Evolutionary conservation across 805 yeast genomes (phyloP), one percentile per base, ranked within the genome.

Genomic region (Kodamaea restingae): DNA sequence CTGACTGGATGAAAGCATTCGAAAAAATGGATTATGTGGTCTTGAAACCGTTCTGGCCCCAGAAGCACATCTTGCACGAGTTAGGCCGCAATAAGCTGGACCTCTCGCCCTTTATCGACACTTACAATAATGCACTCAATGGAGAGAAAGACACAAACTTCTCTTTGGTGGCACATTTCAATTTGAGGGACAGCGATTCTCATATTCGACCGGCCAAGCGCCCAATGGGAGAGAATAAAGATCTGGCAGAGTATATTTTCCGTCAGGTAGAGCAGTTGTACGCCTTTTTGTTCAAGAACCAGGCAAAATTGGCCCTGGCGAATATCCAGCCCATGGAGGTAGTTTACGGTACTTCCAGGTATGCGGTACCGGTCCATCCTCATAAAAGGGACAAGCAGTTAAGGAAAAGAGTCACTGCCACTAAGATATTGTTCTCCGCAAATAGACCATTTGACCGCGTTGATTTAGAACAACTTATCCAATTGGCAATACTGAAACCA

Each of bases 261-360:
- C 36, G 42, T 3, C 35, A 52, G n/a, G 43, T 52, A 10, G 6
- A 29, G 18, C 34, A 43, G 26, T 40, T 57, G 14, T 55, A 58
- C 44, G 24, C 38, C 4, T 63, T 64, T 27, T 26, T 63, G 2
- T 3, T 18, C 21, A 21, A 38, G 1, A 46, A 60, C 41, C 56
- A 55, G 15, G 18, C 40, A 3, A 18, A 7, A 5, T 35, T 64
- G 4, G 49, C 56, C 28, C 56, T 50, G 6, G 15, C n/a, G 2
- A 61, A 65, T 36, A 39, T 65, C 1, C 54, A 43, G 3, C 54
- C 58, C 4, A 45, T 67, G 11, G 71, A 65, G 33, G 65, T 57
- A 3, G 25, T 55, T 2, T 65, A 60, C 36, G 57, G 60, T 18
- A 52, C 66, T 3, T 55, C 54, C 28, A 44, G 59, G 22, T 54